Base-by-base conservation (phyloP, 2,329 filamentous ascomycete genomes). In the Penicillium sp. region DNA sequence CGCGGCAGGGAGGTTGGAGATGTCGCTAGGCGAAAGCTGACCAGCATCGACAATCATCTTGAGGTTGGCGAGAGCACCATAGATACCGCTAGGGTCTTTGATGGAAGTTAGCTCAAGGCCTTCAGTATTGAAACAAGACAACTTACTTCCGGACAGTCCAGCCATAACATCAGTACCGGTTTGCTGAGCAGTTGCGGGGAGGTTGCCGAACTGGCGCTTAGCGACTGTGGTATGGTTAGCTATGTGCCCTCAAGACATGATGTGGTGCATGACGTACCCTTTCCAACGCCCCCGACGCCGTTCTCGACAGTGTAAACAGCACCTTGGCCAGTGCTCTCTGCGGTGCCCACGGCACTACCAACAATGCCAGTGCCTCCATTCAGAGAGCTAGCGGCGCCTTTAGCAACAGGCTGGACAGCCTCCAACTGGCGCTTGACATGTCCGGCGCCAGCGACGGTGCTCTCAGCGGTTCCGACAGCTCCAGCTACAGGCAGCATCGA, bases 91-190 rank as follows among this genome's bases (percentile, higher is more conserved):
- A 11, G 63, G 60, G 61, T 67, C 64, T 66, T 25, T 4, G 3
- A 14, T 20, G 1, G 2, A 12, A 22, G 43, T 61, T 38, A 61
- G 57, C 17, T 11, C 25, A 11, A 1, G 22, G 20, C n/a, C 42
- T 41, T 31, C 14, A 43, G 6, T 7, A 20, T 12, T 1, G 15
- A 42, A 22, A 7, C 2, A 45, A 17, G 12, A 20, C 5, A 31
- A 63, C 65, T 42, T 69, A 70, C 67, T 61, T 31, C 61, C 63
- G 50, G 61, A 63, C 10, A 63, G 49, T 41, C 54, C 62, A 28
- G 50, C 55, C 25, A 59, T 35, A 11, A 54, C 17, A 37, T 59
- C 51, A 28, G 51, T 41, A 17, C 52, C 41, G 14, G 59, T 61
- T 41, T 61, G 59, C 1, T 43, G 34, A 15, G 54, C n/a, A 35